phyloP scores from a whole-genome alignment of 148 eudicot species.

The Camellia granthamiana region DNA sequence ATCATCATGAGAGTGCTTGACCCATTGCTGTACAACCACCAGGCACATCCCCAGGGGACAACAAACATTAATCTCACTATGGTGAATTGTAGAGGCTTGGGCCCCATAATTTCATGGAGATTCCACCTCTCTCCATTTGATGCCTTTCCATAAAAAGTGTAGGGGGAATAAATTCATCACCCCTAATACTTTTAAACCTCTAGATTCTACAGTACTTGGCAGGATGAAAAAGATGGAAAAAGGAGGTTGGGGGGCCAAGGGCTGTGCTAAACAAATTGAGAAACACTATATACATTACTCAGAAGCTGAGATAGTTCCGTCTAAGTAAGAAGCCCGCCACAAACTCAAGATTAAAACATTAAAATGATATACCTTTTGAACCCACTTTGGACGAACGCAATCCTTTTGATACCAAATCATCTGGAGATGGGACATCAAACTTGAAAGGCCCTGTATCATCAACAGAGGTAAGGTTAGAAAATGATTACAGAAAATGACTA shows the following conservation, averaged over 20 bases:
- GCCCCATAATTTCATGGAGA: neutral
- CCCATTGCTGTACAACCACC: neutral
- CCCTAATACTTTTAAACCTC: neutral
- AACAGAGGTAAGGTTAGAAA: conserved; percentile 25
- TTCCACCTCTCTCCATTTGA: neutral
- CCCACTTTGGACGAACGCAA: conserved; percentile 38
- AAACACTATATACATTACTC: too few relatives aligned
- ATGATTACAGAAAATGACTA: neutral
- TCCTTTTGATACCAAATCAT: conserved; percentile 64
- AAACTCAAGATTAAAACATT: conserved; percentile 11
- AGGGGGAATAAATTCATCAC: neutral
- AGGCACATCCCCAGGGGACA: neutral
- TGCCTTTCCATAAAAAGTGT: neutral
- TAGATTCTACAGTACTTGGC: neutral
- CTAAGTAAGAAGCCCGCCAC: neutral
- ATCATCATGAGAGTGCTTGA: neutral
- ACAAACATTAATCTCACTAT: neutral
- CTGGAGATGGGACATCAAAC: conserved; percentile 84
- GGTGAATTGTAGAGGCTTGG: neutral
- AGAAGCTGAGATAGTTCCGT: too few relatives aligned
- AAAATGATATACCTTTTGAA: conserved; percentile 47
- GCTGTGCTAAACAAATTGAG: too few relatives aligned
- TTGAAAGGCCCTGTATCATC: conserved; percentile 74
- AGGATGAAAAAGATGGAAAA: neutral
- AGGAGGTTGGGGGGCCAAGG: too few relatives aligned